Evolutionary conservation across 1,139 yeast species (phyloP).

Genomic region (Suhomyces atakaporum): DNA sequence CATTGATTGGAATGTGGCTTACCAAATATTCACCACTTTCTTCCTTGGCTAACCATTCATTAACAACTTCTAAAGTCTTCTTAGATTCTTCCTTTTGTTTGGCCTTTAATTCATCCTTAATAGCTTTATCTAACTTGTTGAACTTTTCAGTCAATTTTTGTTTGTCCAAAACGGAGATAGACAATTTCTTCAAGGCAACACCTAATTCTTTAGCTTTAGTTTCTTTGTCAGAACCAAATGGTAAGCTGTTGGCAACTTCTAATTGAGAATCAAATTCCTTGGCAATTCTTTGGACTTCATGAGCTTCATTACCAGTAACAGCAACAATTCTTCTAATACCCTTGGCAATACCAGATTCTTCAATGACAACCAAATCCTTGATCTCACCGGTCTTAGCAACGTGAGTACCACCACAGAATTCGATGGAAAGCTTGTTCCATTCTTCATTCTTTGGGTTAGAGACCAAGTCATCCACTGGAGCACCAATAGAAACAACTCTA

Average conservation of each 20-base stretch:
- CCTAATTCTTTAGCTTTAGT: constrained; percentile 78
- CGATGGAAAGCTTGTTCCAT: constrained; percentile 81
- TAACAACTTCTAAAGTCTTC: constrained; percentile 78
- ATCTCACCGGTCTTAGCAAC: constrained; percentile 91
- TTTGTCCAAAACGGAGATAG: constrained; percentile 82
- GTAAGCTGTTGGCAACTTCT: constrained; percentile 55
- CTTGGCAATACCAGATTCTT: constrained; percentile 97
- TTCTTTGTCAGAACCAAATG: constrained; percentile 74
- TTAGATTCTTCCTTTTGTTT: constrained; percentile 87
- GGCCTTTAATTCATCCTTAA: constrained; percentile 83
- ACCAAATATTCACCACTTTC: constrained; percentile 57
- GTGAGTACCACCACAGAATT: constrained; percentile 99
- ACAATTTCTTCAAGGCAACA: constrained; percentile 76
- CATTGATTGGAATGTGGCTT: constrained; percentile 65
- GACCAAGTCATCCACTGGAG: constrained; percentile 78
- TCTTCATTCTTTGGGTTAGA: constrained; percentile 66
- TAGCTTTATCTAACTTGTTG: constrained; percentile 76
- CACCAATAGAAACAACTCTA: constrained; percentile 95
- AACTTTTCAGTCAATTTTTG: constrained; percentile 73
- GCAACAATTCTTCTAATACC: constrained; percentile 98
- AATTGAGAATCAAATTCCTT: constrained; percentile 65
- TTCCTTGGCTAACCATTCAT: constrained; percentile 56
- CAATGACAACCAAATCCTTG: constrained; percentile 83
- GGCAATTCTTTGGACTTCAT: constrained; percentile 84
- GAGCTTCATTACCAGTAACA: constrained; percentile 89